Conservation (phyloP, 2,329 filamentous ascomycete genomes). For the Botrytis elliptica region DNA sequence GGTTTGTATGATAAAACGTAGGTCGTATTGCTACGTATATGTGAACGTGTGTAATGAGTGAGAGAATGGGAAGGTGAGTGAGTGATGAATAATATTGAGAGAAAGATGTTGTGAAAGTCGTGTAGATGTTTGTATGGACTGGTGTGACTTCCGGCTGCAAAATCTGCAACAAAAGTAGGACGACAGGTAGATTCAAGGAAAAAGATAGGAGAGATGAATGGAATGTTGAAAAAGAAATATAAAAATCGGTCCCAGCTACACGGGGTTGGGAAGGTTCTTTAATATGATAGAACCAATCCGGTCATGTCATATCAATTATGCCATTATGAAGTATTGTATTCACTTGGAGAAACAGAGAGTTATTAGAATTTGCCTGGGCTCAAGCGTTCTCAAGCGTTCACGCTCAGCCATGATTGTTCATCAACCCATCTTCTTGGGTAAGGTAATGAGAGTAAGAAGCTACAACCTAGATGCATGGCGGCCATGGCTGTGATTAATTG, state of each 20-base stretch:
- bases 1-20: not conserved
- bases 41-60: not conserved
- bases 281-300: not conserved
- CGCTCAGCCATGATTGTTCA: constrained; percentile 9
- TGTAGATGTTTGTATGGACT: constrained; percentile 1
- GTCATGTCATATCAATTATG: constrained; percentile 6
- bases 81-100: not conserved
- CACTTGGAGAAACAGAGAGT: not conserved
- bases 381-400: not conserved
- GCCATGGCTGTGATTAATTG: constrained; percentile 9
- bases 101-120: not conserved
- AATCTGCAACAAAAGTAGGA: constrained; percentile 6
- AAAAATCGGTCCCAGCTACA: not conserved
- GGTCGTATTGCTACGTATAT: not conserved
- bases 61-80: not conserved
- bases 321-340: not conserved
- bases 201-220: not conserved
- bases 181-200: not conserved
- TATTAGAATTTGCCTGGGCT: not conserved
- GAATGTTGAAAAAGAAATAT: not conserved
- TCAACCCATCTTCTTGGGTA: not conserved
- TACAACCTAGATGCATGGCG: constrained; percentile 1
- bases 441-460: not conserved
- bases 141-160: constrained; percentile 2
- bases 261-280: constrained; percentile 9